A percentile compares a stretch with the other conserved stretches of the same genome.
Evolutionary conservation across 2,329 filamentous ascomycete genomes (phyloP).

Genomic region (Aspergillus puulaauensis): DNA sequence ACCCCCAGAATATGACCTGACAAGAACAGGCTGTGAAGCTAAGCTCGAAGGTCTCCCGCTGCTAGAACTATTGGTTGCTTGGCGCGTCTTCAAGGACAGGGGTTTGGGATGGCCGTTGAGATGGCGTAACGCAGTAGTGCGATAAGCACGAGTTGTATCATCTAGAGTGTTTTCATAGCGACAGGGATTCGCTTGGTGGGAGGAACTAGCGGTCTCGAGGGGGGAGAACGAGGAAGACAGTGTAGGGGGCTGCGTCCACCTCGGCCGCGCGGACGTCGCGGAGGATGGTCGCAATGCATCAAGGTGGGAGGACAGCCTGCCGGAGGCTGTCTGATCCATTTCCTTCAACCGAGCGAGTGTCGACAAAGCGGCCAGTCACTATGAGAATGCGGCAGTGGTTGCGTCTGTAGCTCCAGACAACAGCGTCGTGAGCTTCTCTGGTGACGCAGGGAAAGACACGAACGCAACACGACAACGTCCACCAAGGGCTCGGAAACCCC

Average conservation of each 20-base stretch:
- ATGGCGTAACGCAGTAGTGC: constrained; percentile 34
- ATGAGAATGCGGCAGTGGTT: constrained; percentile 7
- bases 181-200: constrained; percentile 24
- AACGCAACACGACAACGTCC: constrained; percentile 11
- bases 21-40: constrained; percentile 44
- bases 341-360: not conserved
- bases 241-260: constrained; percentile 28
- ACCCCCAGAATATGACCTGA: constrained; percentile 43
- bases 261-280: constrained; percentile 30
- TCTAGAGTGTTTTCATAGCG: constrained; percentile 28
- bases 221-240: constrained; percentile 12
- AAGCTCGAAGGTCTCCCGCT: constrained; percentile 26
- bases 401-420: constrained; percentile 12
- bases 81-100: constrained; percentile 26
- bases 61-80: constrained; percentile 21
- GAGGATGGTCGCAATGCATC: constrained; percentile 30
- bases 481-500: constrained; percentile 12
- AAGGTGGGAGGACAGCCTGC: constrained; percentile 27
- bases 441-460: constrained; percentile 11
- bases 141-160: constrained; percentile 32
- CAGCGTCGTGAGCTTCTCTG: constrained; percentile 1
- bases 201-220: constrained; percentile 20
- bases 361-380: constrained; percentile 9
- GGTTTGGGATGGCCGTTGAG: constrained; percentile 28
- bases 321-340: constrained; percentile 35